Base-by-base conservation (phyloP, 2,329 filamentous ascomycete genomes). In the Xylaria sp. region DNA sequence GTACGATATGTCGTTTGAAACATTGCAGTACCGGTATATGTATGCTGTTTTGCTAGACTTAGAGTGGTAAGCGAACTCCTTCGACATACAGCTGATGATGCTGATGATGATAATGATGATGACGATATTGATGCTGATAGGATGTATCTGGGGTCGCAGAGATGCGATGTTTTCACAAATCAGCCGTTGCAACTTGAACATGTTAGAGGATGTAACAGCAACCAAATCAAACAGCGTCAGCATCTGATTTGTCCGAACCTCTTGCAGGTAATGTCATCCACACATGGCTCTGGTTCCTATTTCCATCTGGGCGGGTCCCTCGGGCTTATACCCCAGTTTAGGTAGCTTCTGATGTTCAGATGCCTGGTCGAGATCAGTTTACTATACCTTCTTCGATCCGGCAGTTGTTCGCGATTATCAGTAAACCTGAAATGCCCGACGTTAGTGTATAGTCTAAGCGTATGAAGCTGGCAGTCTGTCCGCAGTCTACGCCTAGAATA, bases 171-270 rank as follows among this genome's bases (percentile, higher is more conserved):
- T 49, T 49, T 41, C 23, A 58, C 31, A 54, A 25, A 51, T 58
- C 33, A 68, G 48, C 62, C 51, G 71, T 72, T 70, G 67, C 67
- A 70, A 74, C 78, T 74, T 75, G 72, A 74, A 64, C 67, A 71
- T 75, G 74, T 78, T 64, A 73, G 72, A 77, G 66, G 73, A 68
- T 77, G 76, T 76, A 77, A 77, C 75, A 72, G 25, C 49, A 39
- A 20, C n/a, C 36, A 52, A 15, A 57, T 25, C 58, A 54, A 59
- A 58, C 52, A 28, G 25, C 67, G 46, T 59, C 6, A n/a, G 46
- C 67, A 41, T 59, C 28, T 59, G 55, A 64, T 64, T 64, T 39
- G 64, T 43, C 43, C 18, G 51, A 9, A 25, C n/a, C 51, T 66
- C 33, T 54, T 39, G 52, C 20, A 55, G 52, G 62, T 59, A 51